Base-by-base conservation (phyloP, 2,329 filamentous ascomycete species). In the Alternaria brassicae region DNA sequence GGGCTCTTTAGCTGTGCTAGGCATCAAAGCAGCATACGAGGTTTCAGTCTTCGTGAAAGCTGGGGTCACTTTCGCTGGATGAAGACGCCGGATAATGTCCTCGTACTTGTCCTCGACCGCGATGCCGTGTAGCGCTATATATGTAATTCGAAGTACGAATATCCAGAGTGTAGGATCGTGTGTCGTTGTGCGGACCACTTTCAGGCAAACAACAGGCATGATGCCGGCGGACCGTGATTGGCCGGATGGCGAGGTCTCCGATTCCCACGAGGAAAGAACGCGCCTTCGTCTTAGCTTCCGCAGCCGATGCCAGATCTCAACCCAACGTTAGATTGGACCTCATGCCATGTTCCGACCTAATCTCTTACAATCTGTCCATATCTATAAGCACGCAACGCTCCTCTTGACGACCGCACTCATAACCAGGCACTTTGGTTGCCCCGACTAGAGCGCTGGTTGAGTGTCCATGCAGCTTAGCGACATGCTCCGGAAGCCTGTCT, bases 111-210 rank as follows among this genome's bases (percentile, higher is more conserved):
- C 8, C 12, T 23, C 28, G 19, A 10, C 44, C 19, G 28, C 28
- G 19, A 34, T n/a, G 19, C 37, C 4, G 19, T 19, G 44, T 34
- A 15, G 19, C 30, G 44, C 28, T 23, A 13, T 8, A n/a, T 21
- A 9, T 10, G 25, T 13, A n/a, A 6, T 36, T 0, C 15, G 21
- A 3, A 28, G 8, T 48, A 19, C 27, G 21, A 19, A 19, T 21
- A 15, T 53, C 7, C 13, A 23, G 25, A 48, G 27, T n/a, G 27
- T 15, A 41, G 27, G 41, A 48, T 39, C 39, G 39, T 41, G 40
- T 47, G 55, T 53, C 49, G 57, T 60, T 36, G 60, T 60, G 60
- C 57, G 60, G 19, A 57, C 53, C 57, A 48, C 21, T 54, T 60
- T 62, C 53, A 62, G 60, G 60, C 60, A 62, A 60, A 60, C 36